Evolutionary conservation across 2,329 filamentous ascomycete species (phyloP), one percentile per base, ranked within the genome.

Genomic region (Plectosphaerella plurivora): DNA sequence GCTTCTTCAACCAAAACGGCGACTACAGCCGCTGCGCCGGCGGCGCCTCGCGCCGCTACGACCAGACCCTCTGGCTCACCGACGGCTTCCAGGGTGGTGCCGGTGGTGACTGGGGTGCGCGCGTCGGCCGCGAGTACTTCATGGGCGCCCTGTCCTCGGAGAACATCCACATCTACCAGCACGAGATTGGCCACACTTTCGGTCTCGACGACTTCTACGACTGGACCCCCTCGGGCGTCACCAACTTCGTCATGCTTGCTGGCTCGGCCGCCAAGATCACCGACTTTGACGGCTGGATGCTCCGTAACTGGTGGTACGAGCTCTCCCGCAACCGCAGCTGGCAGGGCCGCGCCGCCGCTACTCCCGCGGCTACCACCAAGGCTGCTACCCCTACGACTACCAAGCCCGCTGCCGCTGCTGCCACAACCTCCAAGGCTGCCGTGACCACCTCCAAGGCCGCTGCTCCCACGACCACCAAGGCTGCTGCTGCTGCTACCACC

Each of bases 251-350:
- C 56, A 76, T 77, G 74, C 59, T 68, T 44, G 73, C 74, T 46
- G 73, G 74, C 6, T 69, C 68, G 36, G 62, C 74, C 0, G 62
- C 57, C 25, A 55, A 66, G 36, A 66, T 77, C 18, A 77, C 74
- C 2, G 73, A 77, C 37, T 77, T 77, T 49, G 74, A 76, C 48
- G 71, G 69, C 20, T 76, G 74, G 74, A 76, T 76, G 73, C 59
- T 70, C 44, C 60, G 73, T 0, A 73, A 76, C 59, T 76, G 73
- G 72, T 76, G 72, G 73, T 63, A 68, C 28, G 60, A 67, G 54
- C 57, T 67, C 35, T 65, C 65, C 20, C 58, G 61, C 1, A 39
- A 59, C 35, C 63, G 64, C 4, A 57, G 57, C 50, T 67, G 64
- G 65, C 41, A 44, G 41, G 15, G 33, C 15, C 35, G 35, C 47